Conservation (phyloP, 345 rosid genomes). For the Hibiscus trionum region DNA sequence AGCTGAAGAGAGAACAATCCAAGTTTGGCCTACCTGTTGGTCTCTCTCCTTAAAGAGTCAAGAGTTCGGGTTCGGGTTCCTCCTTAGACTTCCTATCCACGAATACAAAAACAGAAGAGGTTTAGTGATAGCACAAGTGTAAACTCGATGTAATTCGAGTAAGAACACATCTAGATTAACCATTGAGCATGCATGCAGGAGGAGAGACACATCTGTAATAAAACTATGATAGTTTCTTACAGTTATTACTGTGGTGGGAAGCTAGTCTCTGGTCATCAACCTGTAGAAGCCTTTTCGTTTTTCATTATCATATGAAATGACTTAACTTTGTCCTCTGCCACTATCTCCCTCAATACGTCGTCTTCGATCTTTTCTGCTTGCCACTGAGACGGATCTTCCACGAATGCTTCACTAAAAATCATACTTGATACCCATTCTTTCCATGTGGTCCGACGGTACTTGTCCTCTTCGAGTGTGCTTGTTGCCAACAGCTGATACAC, state of each 20-base stretch:
- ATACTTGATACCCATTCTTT: constrained; percentile 94
- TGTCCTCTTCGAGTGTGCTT: constrained; percentile 80
- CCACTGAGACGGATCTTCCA: constrained; percentile 83
- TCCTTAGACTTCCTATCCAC: not conserved
- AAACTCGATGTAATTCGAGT: not conserved
- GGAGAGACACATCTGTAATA: not conserved
- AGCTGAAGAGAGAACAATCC: not conserved
- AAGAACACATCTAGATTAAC: no score
- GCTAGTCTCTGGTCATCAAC: constrained; percentile 32
- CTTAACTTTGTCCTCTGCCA: constrained; percentile 70
- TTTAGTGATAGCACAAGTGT: not conserved
- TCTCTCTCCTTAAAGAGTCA: not conserved
- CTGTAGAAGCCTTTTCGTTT: constrained; percentile 89
- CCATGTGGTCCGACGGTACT: constrained; percentile 88
- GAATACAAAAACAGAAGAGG: not conserved
- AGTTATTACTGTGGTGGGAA: not conserved
- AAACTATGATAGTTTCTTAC: constrained; percentile 7
- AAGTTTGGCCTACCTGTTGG: not conserved
- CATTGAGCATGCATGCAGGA: not conserved
- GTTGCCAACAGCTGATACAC: constrained; percentile 86
- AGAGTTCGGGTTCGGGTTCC: not conserved
- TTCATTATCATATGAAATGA: constrained; percentile 97
- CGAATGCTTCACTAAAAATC: constrained; percentile 92
- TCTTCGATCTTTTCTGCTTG: constrained; percentile 92
- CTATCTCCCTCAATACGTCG: constrained; percentile 75